Conservation (phyloP, 257 asterid species). For the Scutellaria barbata region DNA sequence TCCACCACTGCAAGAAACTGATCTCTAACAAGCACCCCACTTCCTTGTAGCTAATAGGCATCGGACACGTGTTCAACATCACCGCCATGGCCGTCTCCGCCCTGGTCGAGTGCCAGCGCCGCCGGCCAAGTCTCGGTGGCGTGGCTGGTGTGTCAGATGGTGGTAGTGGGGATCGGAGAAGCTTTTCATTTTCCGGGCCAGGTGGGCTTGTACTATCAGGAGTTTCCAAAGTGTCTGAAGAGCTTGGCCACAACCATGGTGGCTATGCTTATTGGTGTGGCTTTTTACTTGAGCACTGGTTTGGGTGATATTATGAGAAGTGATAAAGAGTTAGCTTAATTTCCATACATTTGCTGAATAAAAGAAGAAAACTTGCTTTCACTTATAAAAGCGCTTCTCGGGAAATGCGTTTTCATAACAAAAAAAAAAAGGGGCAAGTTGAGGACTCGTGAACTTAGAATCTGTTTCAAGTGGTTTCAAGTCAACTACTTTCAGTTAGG, state of each 20-base stretch:
- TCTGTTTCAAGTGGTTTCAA: too few relatives aligned
- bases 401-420: too few relatives aligned
- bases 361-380: too few relatives aligned
- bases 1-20: constrained; percentile 30
- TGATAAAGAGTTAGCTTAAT: too few relatives aligned
- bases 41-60: constrained; percentile 35
- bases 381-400: too few relatives aligned
- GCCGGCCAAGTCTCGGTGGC: constrained; percentile 23
- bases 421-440: too few relatives aligned
- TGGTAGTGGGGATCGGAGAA: constrained; percentile 51
- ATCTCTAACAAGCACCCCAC: constrained; percentile 2
- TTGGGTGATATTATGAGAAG: constrained; percentile 33
- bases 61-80: constrained; percentile 51
- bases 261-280: constrained; percentile 36
- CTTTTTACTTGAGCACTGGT: constrained; percentile 35
- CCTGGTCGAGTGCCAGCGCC: constrained; percentile 42
- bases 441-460: too few relatives aligned
- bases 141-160: constrained; percentile 62
- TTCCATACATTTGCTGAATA: too few relatives aligned
- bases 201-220: constrained; percentile 43
- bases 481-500: too few relatives aligned
- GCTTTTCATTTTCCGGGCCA: constrained; percentile 64
- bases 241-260: constrained; percentile 47
- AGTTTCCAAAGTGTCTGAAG: constrained; percentile 44
- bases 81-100: constrained; percentile 59